A percentile compares a stretch with the other conserved stretches of the same genome.
Conservation (phyloP, 2,329 filamentous ascomycete genomes). For the Aspergillus glaucus region DNA sequence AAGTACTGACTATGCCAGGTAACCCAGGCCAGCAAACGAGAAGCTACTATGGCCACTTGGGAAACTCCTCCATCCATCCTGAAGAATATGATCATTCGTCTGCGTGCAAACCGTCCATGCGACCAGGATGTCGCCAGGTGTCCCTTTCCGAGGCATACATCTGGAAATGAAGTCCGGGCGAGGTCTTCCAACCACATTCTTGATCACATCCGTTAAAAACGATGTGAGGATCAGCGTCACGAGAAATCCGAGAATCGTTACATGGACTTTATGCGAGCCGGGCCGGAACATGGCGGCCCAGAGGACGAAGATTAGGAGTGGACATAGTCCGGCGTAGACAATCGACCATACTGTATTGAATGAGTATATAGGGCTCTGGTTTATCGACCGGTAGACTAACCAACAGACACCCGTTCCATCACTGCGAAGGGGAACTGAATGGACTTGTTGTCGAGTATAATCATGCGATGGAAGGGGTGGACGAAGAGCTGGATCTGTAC, state of each 20-base stretch:
- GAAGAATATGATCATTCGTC: slow-evolving; percentile 50
- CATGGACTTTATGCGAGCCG: slow-evolving; percentile 72
- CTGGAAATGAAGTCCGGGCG: slow-evolving; percentile 83
- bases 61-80: slow-evolving; percentile 62
- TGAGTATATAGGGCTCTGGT: slow-evolving; percentile 2
- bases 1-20: slow-evolving; percentile 43
- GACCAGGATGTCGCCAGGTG: slow-evolving; percentile 50
- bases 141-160: slow-evolving; percentile 64
- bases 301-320: slow-evolving; percentile 58
- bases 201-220: slow-evolving; percentile 84
- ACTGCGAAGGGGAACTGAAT: slow-evolving; percentile 84
- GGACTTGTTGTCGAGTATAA: slow-evolving; percentile 74
- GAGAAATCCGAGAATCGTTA: slow-evolving; percentile 72
- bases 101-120: slow-evolving; percentile 41
- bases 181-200: slow-evolving; percentile 78
- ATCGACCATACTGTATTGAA: slow-evolving; percentile 56
- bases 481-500: slow-evolving; percentile 59
- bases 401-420: slow-evolving; percentile 72
- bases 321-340: slow-evolving; percentile 68
- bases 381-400: slow-evolving; percentile 40
- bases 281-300: slow-evolving; percentile 60
- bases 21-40: slow-evolving; percentile 56
- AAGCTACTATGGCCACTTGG: slow-evolving; percentile 59
- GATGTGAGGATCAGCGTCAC: slow-evolving; percentile 70
- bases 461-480: slow-evolving; percentile 90